phyloP scores from a whole-genome alignment of 2,329 filamentous ascomycete species.

The Exophiala oligosperma region DNA sequence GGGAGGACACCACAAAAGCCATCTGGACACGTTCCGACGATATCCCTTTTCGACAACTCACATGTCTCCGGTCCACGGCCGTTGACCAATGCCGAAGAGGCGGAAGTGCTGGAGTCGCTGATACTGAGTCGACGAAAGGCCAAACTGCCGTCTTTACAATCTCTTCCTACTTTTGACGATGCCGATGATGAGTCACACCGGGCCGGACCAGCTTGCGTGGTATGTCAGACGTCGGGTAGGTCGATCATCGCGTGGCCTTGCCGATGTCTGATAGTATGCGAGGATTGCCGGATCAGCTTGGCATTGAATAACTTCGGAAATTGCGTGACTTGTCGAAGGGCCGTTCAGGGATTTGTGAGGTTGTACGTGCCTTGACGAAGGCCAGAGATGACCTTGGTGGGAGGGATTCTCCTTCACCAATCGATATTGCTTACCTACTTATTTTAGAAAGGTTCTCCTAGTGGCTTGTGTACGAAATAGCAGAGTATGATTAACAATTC shows the following conservation, averaged over 20 bases:
- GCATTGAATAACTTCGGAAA: constrained; percentile 97
- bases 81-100: constrained; percentile 54
- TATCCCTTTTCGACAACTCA: constrained; percentile 14
- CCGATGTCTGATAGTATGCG: constrained; percentile 88
- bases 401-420: neutral
- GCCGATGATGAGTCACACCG: constrained; percentile 34
- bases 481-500: too few species aligned
- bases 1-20: constrained; percentile 34
- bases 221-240: constrained; percentile 82
- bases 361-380: constrained; percentile 72
- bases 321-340: constrained; percentile 89
- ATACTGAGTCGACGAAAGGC: constrained; percentile 54
- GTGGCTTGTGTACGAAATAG: too few species aligned
- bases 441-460: too few species aligned
- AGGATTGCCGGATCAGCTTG: constrained; percentile 89
- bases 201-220: constrained; percentile 81
- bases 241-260: constrained; percentile 97
- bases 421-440: neutral
- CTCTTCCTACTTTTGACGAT: constrained; percentile 1
- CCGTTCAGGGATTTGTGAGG: constrained; percentile 84
- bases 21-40: constrained; percentile 44
- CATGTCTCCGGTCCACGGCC: constrained; percentile 26
- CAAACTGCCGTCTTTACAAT: constrained; percentile 30
- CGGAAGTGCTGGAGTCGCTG: constrained; percentile 58
- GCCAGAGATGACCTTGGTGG: neutral